These are phyloP conservation scores for Clarireedia paspali DNA, from an alignment of 2,329 filamentous ascomycete genomes.

Conservation along the genomic window DNA sequence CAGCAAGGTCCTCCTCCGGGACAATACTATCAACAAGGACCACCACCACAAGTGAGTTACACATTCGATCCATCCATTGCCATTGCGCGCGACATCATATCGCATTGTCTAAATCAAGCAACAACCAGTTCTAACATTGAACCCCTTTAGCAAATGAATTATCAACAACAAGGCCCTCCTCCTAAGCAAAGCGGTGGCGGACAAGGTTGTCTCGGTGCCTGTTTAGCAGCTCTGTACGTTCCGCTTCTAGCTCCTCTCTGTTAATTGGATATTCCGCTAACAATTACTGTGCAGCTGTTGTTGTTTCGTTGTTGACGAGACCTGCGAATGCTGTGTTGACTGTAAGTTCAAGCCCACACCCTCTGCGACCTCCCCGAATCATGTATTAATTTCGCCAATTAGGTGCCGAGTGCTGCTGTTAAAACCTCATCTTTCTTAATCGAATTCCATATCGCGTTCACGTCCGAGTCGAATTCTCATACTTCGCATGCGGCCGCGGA, in stretches of 20 bases:
- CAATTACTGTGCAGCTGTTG: conserved; percentile 31
- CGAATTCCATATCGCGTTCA: neutral
- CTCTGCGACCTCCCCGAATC: neutral
- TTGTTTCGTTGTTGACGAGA: conserved; percentile 44
- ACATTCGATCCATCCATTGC: neutral
- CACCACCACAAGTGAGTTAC: conserved; percentile 4
- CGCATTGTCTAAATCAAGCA: neutral
- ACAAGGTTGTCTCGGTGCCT: conserved; percentile 37
- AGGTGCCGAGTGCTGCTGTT: conserved; percentile 4
- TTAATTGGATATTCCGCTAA: neutral
- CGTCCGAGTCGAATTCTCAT: neutral
- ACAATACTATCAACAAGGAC: neutral
- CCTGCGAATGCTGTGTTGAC: conserved; percentile 42
- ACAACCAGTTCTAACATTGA: conserved; percentile 15
- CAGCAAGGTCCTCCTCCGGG: conserved; percentile 13
- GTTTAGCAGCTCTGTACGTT: conserved; percentile 35
- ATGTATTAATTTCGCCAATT: neutral
- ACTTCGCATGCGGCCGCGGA: too few relatives aligned
- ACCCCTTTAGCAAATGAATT: conserved; percentile 36
- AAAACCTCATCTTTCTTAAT: neutral
- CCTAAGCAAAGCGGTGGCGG: conserved; percentile 31
- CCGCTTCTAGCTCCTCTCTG: neutral
- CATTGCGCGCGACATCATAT: neutral
- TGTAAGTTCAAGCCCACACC: conserved; percentile 27
- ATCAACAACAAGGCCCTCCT: conserved; percentile 34